Percentiles rank a stretch among this genome's conserved stretches.
Conservation (phyloP, 352 stramenopile species). For the Hyaloperonospora brassicae region DNA sequence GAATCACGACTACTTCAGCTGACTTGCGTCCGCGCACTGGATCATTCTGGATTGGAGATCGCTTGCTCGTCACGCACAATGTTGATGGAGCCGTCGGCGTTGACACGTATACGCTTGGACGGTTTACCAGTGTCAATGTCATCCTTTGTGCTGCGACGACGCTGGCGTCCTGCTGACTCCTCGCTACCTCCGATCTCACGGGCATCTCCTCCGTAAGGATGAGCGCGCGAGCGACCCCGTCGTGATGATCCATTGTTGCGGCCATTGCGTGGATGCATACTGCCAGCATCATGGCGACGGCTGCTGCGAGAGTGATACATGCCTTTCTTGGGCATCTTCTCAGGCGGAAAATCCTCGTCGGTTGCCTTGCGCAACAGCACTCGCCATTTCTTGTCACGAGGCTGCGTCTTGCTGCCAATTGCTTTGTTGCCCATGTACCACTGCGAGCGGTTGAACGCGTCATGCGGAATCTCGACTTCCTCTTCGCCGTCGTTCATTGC, state of each 20-base stretch:
- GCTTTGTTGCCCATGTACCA: slow-evolving; percentile 43
- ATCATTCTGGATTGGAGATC: slow-evolving; percentile 4
- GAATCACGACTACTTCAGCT: no score
- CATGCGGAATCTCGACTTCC: slow-evolving; percentile 36
- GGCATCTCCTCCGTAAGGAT: slow-evolving; percentile 34
- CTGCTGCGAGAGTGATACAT: slow-evolving; percentile 58
- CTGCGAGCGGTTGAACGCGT: slow-evolving; percentile 52
- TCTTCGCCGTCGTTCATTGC: slow-evolving; percentile 25
- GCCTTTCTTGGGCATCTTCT: slow-evolving; percentile 58
- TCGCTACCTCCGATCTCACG: slow-evolving; percentile 28
- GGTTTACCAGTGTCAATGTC: slow-evolving; percentile 36
- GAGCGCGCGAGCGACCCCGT: slow-evolving; percentile 22
- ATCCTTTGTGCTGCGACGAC: slow-evolving; percentile 20
- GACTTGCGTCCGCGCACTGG: slow-evolving; percentile 6
- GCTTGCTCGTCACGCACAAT: slow-evolving; percentile 29
- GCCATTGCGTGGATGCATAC: slow-evolving; percentile 18
- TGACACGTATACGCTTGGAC: slow-evolving; percentile 49
- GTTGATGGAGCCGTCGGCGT: slow-evolving; percentile 56
- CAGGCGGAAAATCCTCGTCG: slow-evolving; percentile 65
- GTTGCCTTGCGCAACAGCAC: slow-evolving; percentile 64
- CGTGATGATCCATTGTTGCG: slow-evolving; percentile 31
- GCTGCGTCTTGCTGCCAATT: slow-evolving; percentile 49
- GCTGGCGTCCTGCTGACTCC: slow-evolving; percentile 12
- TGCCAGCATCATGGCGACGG: slow-evolving; percentile 15
- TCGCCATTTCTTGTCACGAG: slow-evolving; percentile 56